Conservation (phyloP, 2,329 filamentous ascomycete genomes). For the Stachybotrys chartarum region DNA sequence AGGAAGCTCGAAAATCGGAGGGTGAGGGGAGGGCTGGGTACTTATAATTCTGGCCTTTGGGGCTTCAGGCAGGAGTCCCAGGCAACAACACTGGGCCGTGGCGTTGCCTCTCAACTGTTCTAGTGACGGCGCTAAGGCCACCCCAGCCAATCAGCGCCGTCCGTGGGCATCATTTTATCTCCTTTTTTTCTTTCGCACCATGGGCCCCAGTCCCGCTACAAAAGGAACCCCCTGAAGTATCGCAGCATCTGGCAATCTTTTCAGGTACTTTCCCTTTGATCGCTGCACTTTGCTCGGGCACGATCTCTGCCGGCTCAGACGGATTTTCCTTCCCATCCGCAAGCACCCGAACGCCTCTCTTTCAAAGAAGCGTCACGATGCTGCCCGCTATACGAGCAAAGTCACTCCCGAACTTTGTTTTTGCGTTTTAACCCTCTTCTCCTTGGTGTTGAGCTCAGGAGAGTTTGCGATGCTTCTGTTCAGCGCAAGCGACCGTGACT, state of each 20-base stretch:
- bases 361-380: too few relatives aligned
- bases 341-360: too few relatives aligned
- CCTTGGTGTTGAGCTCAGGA: neutral
- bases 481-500: neutral
- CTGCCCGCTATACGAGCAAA: too few relatives aligned
- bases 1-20: conserved; percentile 38
- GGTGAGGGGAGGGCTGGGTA: conserved; percentile 46
- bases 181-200: conserved; percentile 25
- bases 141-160: conserved; percentile 30
- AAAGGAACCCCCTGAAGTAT: conserved; percentile 30
- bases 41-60: conserved; percentile 47
- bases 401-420: too few relatives aligned
- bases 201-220: conserved; percentile 23
- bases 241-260: conserved; percentile 18
- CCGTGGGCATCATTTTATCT: conserved; percentile 29
- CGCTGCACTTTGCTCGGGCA: too few relatives aligned
- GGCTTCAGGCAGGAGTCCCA: conserved; percentile 30
- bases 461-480: neutral
- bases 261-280: neutral
- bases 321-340: too few relatives aligned
- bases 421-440: too few relatives aligned
- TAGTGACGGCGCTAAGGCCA: conserved; percentile 26
- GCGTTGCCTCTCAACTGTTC: conserved; percentile 31
- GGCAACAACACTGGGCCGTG: conserved; percentile 36
- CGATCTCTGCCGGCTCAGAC: too few relatives aligned